Evolutionary conservation across 2,329 filamentous ascomycete genomes (phyloP).

Genomic region (Trichoderma semiorbis): DNA sequence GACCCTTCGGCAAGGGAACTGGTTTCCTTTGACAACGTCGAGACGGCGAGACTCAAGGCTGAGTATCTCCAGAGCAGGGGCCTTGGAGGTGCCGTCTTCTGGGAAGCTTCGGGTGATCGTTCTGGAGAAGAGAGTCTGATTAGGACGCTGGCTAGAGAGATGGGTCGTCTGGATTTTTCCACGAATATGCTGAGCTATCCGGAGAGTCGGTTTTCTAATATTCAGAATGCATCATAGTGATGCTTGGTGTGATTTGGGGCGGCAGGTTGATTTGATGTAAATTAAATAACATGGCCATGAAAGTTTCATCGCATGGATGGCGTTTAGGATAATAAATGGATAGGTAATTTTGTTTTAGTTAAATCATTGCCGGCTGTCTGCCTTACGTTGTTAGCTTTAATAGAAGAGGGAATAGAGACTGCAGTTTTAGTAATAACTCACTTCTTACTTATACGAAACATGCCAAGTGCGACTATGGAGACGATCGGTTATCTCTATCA

Average conservation of each 20-base stretch:
- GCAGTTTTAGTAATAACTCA: too few species aligned
- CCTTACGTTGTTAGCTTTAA: background rate
- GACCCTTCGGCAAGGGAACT: conserved; percentile 56
- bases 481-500: too few species aligned
- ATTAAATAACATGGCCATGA: background rate
- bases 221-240: conserved; percentile 37
- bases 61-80: conserved; percentile 56
- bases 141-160: conserved; percentile 42
- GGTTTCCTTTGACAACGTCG: conserved; percentile 65
- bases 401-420: background rate
- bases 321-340: background rate
- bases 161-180: conserved; percentile 48
- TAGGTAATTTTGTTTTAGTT: background rate
- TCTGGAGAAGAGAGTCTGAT: conserved; percentile 55
- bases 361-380: background rate
- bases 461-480: too few species aligned
- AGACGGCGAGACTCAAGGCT: conserved; percentile 58
- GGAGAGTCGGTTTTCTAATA: conserved; percentile 56
- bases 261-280: background rate
- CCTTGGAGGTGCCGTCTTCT: conserved; percentile 78
- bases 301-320: background rate
- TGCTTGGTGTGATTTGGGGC: conserved; percentile 12
- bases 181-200: conserved; percentile 55
- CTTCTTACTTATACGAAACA: too few species aligned
- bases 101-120: conserved; percentile 72